Evolutionary conservation across 1,284 basidiomycete species (phyloP), one percentile per base, ranked within the genome.

Genomic region (Fomitopsis betulina): DNA sequence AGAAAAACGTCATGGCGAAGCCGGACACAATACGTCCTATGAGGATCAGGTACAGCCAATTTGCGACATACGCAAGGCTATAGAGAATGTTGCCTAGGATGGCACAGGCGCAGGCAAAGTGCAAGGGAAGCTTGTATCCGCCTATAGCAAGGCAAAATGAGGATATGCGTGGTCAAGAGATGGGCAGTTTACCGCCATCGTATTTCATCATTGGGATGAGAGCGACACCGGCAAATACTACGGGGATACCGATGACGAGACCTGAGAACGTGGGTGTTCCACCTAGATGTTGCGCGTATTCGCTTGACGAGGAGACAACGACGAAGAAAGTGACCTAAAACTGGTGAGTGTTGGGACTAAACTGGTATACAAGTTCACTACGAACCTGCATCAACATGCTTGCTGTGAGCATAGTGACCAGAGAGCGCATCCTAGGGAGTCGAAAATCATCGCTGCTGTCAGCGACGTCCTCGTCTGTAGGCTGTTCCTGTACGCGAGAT

Each of bases 221-320:
- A 0, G 76, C 72, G 2, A 89, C 59, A 0, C 82, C 84, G n/a
- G 84, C 81, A 57, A 85, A 76, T 0, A 80, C 73, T 4, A 81
- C 81, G 1, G 84, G 84, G 35, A 89, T 86, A 64, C 87, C 87
- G 59, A 89, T 86, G 19, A 82, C 78, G 12, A 89, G 66, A 61
- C 87, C 87, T 30, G 85, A 83, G 66, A 89, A 89, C 0, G 83
- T 85, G 15, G 85, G 75, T 13, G 74, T 79, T 17, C 87, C 87
- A 33, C 86, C 86, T 2, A 89, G 73, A 63, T 81, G 76, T 60
- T 82, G 75, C 0, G 85, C 81, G 65, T 89, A 89, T 53, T 76
- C 74, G 65, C 79, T 83, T 1, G 85, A 82, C 0, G 87, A 85
- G 1, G 87, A 84, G 3, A 89, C 83, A 40, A 87, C 75, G 59